A percentile compares a stretch with the other conserved stretches of the same genome.
Conservation (phyloP, 2,329 filamentous ascomycete species). For the Apiospora saccharicola region DNA sequence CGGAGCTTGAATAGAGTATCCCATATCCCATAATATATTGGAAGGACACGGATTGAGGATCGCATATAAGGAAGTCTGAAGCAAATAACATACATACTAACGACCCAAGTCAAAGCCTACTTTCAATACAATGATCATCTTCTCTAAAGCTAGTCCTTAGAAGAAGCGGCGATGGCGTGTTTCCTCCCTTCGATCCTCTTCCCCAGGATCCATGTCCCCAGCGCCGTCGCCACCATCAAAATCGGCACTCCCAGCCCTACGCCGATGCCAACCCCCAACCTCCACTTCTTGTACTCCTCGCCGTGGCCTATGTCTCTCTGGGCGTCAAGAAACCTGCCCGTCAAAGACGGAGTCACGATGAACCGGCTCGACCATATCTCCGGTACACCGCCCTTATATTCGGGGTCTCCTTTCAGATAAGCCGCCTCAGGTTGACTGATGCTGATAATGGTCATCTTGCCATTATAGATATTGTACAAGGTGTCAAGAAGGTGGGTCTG, state of each 20-base stretch:
- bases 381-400: neutral
- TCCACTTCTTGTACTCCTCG: neutral
- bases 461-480: neutral
- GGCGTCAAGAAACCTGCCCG: neutral
- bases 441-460: no score
- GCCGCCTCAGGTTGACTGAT: neutral
- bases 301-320: neutral
- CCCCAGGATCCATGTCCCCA: neutral
- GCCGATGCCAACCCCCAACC: no score
- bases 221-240: no score
- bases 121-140: no score
- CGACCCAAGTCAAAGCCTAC: no score
- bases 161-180: neutral
- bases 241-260: no score
- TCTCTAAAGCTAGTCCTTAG: no score
- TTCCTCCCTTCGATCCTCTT: neutral
- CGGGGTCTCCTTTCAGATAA: neutral
- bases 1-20: no score
- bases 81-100: no score
- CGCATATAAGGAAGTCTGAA: no score
- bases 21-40: no score
- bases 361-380: neutral
- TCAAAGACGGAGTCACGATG: neutral
- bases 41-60: no score
- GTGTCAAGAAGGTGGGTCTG: neutral